phyloP scores from a whole-genome alignment of 495 filamentous ascomycete species.

The Aspergillus bertholletiae region DNA sequence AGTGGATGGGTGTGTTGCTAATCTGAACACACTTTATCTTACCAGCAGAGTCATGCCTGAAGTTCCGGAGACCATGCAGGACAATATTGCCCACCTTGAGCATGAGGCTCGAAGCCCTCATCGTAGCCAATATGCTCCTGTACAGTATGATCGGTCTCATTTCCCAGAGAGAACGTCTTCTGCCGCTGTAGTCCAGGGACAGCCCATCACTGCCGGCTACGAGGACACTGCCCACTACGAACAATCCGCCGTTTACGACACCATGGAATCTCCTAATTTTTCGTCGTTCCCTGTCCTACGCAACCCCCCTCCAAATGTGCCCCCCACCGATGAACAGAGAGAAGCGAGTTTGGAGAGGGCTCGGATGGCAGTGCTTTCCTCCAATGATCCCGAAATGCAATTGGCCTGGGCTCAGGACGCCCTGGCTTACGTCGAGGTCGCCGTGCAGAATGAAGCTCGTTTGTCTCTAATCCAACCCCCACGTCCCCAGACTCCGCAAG shows the following conservation, averaged over 20 bases:
- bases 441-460: slow-evolving; percentile 63
- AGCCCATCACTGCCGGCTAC: slow-evolving; percentile 27
- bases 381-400: slow-evolving; percentile 95
- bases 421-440: slow-evolving; percentile 82
- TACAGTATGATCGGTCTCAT: slow-evolving; percentile 37
- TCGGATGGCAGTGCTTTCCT: slow-evolving; percentile 78
- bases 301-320: slow-evolving; percentile 81
- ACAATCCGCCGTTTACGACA: slow-evolving; percentile 41
- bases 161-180: slow-evolving; percentile 42
- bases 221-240: slow-evolving; percentile 34
- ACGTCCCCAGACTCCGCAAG: slow-evolving; percentile 73
- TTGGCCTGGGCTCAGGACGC: slow-evolving; percentile 94
- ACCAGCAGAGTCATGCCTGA: slow-evolving; percentile 65
- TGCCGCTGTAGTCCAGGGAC: slow-evolving; percentile 29
- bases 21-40: slow-evolving; percentile 10
- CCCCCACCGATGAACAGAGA: slow-evolving; percentile 90
- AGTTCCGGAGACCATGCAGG: slow-evolving; percentile 83
- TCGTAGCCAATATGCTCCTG: slow-evolving; percentile 35
- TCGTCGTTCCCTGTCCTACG: slow-evolving; percentile 87
- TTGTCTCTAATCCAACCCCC: slow-evolving; percentile 60
- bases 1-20: slow-evolving; percentile 8
- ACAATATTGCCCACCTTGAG: slow-evolving; percentile 86
- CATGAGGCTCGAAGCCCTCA: slow-evolving; percentile 59
- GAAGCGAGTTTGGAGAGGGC: slow-evolving; percentile 82
- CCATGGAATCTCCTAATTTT: slow-evolving; percentile 70